Percentiles rank a stretch among this genome's conserved stretches.
phyloP scores from a whole-genome alignment of 805 yeast species.

The Candida caryicola region DNA sequence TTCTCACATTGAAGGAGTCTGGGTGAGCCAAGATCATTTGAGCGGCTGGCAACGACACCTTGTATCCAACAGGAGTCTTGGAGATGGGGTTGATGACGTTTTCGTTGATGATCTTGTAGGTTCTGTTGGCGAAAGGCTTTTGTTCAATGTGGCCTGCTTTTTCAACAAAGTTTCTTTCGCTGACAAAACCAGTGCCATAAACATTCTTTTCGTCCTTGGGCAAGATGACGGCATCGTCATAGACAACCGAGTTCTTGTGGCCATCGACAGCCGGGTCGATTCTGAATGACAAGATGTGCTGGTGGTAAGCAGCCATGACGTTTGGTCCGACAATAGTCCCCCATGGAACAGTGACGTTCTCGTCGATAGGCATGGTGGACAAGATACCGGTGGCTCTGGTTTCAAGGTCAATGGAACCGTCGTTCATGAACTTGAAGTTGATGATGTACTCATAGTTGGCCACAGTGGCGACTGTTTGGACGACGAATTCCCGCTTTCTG shows the following conservation, averaged over 20 bases:
- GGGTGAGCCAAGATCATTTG: conserved; percentile 70
- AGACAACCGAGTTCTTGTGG: conserved; percentile 68
- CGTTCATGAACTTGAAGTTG: conserved; percentile 70
- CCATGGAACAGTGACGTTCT: conserved; percentile 61
- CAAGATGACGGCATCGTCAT: conserved; percentile 66
- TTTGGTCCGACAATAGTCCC: conserved; percentile 79
- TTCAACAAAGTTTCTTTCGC: conserved; percentile 63
- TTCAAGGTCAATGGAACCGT: conserved; percentile 74
- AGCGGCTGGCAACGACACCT: conserved; percentile 68
- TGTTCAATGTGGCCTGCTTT: conserved; percentile 71
- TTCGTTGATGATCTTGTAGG: conserved; percentile 74
- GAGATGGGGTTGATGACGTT: conserved; percentile 65
- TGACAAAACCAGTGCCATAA: conserved; percentile 65
- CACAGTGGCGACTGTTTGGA: conserved; percentile 80
- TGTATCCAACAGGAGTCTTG: conserved; percentile 72
- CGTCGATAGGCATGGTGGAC: conserved; percentile 80
- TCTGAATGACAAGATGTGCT: conserved; percentile 75
- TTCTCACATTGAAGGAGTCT: conserved; percentile 60
- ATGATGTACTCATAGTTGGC: conserved; percentile 80
- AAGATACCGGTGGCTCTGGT: conserved; percentile 85
- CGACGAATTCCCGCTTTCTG: conserved; percentile 74
- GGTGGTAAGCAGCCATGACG: conserved; percentile 82
- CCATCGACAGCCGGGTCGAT: conserved; percentile 83
- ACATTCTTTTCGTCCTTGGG: conserved; percentile 57
- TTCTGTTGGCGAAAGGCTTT: conserved; percentile 71